These are phyloP conservation scores for Saksenaea vasiformis DNA, from an alignment of 371 early-diverging fungal species.

Conservation along the genomic window DNA sequence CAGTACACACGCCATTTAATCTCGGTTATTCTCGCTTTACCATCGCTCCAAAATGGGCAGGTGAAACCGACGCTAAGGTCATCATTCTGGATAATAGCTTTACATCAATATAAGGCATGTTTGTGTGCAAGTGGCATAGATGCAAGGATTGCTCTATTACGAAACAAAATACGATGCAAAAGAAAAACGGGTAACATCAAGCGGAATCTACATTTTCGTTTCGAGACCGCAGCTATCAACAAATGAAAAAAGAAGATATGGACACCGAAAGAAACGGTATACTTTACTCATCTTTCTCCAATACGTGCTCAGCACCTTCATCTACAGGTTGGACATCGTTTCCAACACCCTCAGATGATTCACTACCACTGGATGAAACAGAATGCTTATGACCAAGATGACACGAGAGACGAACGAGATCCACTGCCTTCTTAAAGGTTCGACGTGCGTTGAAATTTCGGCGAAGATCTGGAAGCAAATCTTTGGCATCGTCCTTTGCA, in stretches of 20 bases:
- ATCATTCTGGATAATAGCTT: too few relatives aligned
- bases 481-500: conserved; percentile 27
- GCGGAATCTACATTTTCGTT: too few relatives aligned
- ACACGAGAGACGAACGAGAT: conserved; percentile 53
- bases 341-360: not conserved
- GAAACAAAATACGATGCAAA: not conserved
- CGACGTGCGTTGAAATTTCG: conserved; percentile 84
- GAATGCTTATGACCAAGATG: conserved; percentile 47
- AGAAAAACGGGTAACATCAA: not conserved
- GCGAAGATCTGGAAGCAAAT: conserved; percentile 76
- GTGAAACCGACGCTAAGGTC: too few relatives aligned
- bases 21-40: not conserved
- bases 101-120: too few relatives aligned
- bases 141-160: not conserved
- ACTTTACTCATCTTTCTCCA: conserved; percentile 25
- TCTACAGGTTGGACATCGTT: conserved; percentile 43
- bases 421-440: conserved; percentile 73
- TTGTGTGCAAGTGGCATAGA: too few relatives aligned
- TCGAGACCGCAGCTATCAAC: too few relatives aligned
- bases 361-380: conserved; percentile 20
- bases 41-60: too few relatives aligned
- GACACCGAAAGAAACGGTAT: not conserved
- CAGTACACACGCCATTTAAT: too few relatives aligned
- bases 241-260: not conserved
- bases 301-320: conserved; percentile 47